Evolutionary conservation across 2,329 filamentous ascomycete genomes (phyloP).

Genomic region (Colletotrichum destructivum): DNA sequence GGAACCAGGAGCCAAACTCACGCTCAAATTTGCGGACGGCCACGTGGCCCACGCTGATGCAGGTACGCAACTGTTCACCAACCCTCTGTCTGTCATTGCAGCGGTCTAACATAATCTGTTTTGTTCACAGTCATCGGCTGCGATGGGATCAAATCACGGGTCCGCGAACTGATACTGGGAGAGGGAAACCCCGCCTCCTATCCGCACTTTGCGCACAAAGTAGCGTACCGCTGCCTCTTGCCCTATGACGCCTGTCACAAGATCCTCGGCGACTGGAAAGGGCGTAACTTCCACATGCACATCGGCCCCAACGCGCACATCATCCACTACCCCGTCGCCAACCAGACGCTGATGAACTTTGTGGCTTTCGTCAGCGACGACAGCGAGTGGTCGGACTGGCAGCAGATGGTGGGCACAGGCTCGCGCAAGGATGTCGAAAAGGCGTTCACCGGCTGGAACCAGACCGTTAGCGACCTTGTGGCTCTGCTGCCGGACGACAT

Average conservation of each 20-base stretch:
- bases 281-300: conserved; percentile 2
- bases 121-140: conserved; percentile 62
- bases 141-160: conserved; percentile 66
- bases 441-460: conserved; percentile 22
- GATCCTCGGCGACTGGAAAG: conserved; percentile 27
- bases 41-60: not conserved
- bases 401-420: conserved; percentile 15
- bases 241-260: conserved; percentile 1
- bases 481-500: conserved; percentile 18
- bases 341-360: not conserved
- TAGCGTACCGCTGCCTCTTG: conserved; percentile 46
- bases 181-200: not conserved
- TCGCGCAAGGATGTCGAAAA: conserved; percentile 24
- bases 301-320: not conserved
- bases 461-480: not conserved
- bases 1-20: not conserved
- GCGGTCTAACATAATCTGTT: not conserved
- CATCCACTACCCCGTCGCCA: not conserved
- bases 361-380: not conserved
- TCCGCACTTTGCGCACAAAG: conserved; percentile 38
- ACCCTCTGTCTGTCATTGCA: not conserved
- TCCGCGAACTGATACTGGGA: not conserved
- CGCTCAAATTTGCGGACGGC: not conserved
- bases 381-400: not conserved
- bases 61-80: not conserved